phyloP scores from a whole-genome alignment of 2,329 filamentous ascomycete species.

The Aspergillus eucalypticola region DNA sequence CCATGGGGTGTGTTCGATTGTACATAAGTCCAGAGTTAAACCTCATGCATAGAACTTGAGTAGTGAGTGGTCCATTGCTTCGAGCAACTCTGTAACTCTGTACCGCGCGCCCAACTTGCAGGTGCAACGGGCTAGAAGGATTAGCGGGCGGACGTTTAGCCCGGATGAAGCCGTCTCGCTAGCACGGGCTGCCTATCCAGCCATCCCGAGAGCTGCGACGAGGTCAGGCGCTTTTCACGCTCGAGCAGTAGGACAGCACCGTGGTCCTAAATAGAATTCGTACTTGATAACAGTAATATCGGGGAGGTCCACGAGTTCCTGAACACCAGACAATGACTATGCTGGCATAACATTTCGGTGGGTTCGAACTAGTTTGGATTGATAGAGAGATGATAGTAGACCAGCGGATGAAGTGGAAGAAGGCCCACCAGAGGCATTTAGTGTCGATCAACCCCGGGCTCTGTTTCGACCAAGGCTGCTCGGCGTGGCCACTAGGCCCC shows the following conservation, averaged over 20 bases:
- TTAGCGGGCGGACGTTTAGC: background rate
- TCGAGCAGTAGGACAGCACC: background rate
- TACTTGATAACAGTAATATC: background rate
- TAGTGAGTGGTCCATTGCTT: background rate
- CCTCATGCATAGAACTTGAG: background rate
- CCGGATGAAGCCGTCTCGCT: background rate
- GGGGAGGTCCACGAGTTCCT: background rate
- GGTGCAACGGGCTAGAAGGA: background rate
- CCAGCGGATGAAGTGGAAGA: background rate
- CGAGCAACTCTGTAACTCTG: background rate
- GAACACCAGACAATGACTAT: background rate
- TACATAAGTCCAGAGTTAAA: background rate
- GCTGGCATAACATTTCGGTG: no score
- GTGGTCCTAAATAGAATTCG: background rate
- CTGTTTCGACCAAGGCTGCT: constrained; percentile 8
- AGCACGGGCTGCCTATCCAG: background rate
- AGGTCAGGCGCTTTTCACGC: background rate
- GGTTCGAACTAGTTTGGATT: background rate
- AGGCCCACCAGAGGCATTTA: constrained; percentile 8
- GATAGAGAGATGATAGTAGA: no score
- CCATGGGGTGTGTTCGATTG: background rate
- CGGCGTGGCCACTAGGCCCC: constrained; percentile 14
- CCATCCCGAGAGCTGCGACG: background rate
- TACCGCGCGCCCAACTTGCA: background rate
- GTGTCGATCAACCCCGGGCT: constrained; percentile 16